phyloP scores from a whole-genome alignment of 495 filamentous ascomycete species.

The Endocarpon pusillum region DNA sequence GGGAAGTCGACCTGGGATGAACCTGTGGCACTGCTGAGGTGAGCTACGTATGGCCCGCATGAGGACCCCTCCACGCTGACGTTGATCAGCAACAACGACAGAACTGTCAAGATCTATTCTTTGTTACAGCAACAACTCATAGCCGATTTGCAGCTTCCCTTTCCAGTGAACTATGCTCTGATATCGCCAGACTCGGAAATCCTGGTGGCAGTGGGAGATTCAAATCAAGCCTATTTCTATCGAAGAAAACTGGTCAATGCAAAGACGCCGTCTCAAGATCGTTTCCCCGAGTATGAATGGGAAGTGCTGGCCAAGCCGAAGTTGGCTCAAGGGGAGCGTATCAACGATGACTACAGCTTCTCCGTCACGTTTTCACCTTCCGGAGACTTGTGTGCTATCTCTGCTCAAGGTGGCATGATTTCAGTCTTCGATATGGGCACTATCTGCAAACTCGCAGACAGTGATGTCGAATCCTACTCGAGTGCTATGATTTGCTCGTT shows the following conservation, averaged over 20 bases:
- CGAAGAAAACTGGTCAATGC: constrained; percentile 15
- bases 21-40: constrained; percentile 46
- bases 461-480: constrained; percentile 20
- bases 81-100: constrained; percentile 63
- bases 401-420: constrained; percentile 54
- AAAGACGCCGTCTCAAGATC: constrained; percentile 3
- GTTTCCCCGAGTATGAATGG: constrained; percentile 25
- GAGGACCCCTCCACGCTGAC: constrained; percentile 7
- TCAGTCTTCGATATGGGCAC: constrained; percentile 45
- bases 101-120: constrained; percentile 62
- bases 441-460: constrained; percentile 21
- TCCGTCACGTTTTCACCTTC: constrained; percentile 56
- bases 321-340: constrained; percentile 2
- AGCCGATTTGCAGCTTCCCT: constrained; percentile 51
- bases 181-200: constrained; percentile 76
- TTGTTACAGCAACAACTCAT: constrained; percentile 44
- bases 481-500: constrained; percentile 27
- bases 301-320: constrained; percentile 19
- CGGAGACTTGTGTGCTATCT: constrained; percentile 49
- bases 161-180: constrained; percentile 78
- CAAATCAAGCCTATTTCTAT: constrained; percentile 70
- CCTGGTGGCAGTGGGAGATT: constrained; percentile 72
- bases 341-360: constrained; percentile 39
- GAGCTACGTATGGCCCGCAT: constrained; percentile 1
- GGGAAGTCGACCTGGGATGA: constrained; percentile 31